These are phyloP conservation scores for Saussurea involucrata DNA, from an alignment of 129 eudicot species.

Conservation along the genomic window DNA sequence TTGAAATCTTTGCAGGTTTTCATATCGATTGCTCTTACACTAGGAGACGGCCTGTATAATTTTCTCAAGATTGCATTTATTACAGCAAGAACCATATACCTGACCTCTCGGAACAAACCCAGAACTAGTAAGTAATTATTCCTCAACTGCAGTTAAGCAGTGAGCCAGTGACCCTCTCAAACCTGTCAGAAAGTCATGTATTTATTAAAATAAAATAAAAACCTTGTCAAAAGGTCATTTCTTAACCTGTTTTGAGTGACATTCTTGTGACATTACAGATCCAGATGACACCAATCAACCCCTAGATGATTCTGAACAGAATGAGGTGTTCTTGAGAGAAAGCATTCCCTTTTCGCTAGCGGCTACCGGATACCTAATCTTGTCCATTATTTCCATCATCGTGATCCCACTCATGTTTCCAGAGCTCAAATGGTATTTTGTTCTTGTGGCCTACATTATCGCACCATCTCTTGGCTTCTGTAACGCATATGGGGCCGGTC, in stretches of 20 bases:
- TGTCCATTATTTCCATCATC: constrained; percentile 61
- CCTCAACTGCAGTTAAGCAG: background rate
- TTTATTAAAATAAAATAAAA: too few relatives aligned
- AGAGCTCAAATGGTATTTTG: constrained; percentile 72
- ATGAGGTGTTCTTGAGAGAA: constrained; percentile 72
- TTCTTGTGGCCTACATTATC: constrained; percentile 55
- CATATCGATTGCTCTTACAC: constrained; percentile 75
- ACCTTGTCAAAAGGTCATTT: too few relatives aligned
- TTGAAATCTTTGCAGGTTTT: constrained; percentile 59
- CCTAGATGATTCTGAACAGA: constrained; percentile 40
- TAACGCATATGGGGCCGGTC: constrained; percentile 92
- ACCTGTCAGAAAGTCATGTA: background rate
- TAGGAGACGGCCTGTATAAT: constrained; percentile 90
- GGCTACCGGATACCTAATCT: constrained; percentile 54
- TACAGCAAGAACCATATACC: constrained; percentile 47
- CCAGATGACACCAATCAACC: constrained; percentile 41
- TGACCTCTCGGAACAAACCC: constrained; percentile 40
- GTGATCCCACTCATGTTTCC: constrained; percentile 81
- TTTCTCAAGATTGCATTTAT: constrained; percentile 63
- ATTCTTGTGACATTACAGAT: constrained; percentile 10
- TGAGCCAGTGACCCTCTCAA: background rate
- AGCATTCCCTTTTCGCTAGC: constrained; percentile 77
- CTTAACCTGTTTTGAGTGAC: background rate
- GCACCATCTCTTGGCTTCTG: constrained; percentile 90
- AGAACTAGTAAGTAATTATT: constrained; percentile 32